phyloP scores from a whole-genome alignment of 2,329 filamentous ascomycete species.

The Nemania serpens region DNA sequence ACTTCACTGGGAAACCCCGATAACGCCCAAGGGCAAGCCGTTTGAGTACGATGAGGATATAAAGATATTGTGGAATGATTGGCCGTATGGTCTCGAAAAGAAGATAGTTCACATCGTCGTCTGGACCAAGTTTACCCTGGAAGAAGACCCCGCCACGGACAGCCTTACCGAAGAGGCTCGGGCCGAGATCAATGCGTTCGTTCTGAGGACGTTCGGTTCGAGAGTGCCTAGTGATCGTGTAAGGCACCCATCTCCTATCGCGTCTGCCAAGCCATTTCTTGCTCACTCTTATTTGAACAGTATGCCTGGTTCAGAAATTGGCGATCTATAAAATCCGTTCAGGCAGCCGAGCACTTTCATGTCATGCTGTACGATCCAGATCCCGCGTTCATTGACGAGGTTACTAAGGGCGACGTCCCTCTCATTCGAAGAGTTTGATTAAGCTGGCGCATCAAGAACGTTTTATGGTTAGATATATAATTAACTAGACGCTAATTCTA shows the following conservation, averaged over 20 bases:
- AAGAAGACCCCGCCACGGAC: slow-evolving; percentile 67
- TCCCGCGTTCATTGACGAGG: slow-evolving; percentile 65
- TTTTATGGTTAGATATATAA: slow-evolving; percentile 7
- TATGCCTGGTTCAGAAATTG: slow-evolving; percentile 88
- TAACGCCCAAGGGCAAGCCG: slow-evolving; percentile 43
- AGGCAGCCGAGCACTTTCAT: slow-evolving; percentile 91
- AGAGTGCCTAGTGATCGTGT: slow-evolving; percentile 58
- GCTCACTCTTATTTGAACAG: slow-evolving; percentile 32
- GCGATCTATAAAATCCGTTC: slow-evolving; percentile 80
- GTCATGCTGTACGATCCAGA: slow-evolving; percentile 86
- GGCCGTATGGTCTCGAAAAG: slow-evolving; percentile 85
- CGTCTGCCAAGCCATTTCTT: neutral
- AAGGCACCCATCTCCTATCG: slow-evolving; percentile 38
- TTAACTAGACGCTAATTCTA: neutral
- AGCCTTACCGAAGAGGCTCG: slow-evolving; percentile 69
- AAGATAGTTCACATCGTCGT: slow-evolving; percentile 84
- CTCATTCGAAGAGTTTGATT: slow-evolving; percentile 53
- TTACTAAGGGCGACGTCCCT: slow-evolving; percentile 77
- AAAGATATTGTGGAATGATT: slow-evolving; percentile 86
- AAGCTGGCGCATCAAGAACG: neutral
- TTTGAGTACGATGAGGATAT: slow-evolving; percentile 60
- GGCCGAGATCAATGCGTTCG: slow-evolving; percentile 70
- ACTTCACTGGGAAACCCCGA: slow-evolving; percentile 66
- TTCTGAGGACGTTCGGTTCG: slow-evolving; percentile 67
- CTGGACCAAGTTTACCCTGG: slow-evolving; percentile 87